These are phyloP conservation scores for Prunus padus DNA, from an alignment of 306 rosid genomes.

Conservation along the genomic window DNA sequence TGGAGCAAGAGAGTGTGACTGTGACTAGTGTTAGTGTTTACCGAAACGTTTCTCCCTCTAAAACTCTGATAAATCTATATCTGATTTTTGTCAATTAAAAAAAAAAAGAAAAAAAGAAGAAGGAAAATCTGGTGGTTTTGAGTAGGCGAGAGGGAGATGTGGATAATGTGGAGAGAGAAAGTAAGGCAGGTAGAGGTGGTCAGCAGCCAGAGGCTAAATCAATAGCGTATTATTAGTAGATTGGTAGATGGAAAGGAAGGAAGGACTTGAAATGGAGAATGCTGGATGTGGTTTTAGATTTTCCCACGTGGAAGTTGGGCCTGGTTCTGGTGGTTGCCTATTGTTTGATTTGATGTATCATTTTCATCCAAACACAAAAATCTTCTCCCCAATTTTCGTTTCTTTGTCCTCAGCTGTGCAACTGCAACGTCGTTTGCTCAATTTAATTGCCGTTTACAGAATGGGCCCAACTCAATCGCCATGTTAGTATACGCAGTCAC, in stretches of 20 bases:
- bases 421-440: too few species aligned
- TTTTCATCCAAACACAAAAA: background rate
- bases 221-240: too few species aligned
- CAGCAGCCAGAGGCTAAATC: too few species aligned
- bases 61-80: background rate
- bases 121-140: conserved; percentile 47
- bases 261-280: background rate
- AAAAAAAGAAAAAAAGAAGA: background rate
- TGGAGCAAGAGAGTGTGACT: background rate
- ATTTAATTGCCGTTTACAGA: too few species aligned
- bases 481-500: too few species aligned
- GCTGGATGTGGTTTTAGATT: conserved; percentile 45
- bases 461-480: too few species aligned
- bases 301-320: conserved; percentile 42
- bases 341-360: conserved; percentile 9
- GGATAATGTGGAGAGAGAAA: conserved; percentile 48
- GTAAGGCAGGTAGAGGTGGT: background rate
- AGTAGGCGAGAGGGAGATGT: conserved; percentile 28
- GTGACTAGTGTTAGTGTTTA: background rate
- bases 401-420: background rate
- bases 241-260: background rate
- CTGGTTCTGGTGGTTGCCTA: background rate
- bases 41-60: background rate
- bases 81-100: background rate
- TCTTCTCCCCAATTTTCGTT: background rate